These are phyloP conservation scores for Vicia sativa DNA, from an alignment of 306 rosid species.

Conservation along the genomic window DNA sequence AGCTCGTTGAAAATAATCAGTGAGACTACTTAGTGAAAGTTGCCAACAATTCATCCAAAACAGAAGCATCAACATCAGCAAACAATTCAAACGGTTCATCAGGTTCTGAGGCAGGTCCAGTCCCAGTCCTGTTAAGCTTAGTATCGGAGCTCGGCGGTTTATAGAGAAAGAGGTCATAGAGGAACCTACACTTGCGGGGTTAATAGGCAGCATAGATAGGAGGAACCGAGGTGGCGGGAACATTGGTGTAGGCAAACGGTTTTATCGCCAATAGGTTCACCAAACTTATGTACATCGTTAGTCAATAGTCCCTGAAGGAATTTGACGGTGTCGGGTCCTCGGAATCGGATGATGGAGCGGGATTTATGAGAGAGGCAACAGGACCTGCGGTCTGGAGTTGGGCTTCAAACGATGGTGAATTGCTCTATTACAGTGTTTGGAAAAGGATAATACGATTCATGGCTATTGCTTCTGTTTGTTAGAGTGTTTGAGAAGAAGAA, in stretches of 20 bases:
- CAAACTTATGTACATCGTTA: constrained; percentile 70
- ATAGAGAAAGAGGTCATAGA: constrained; percentile 76
- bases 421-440: constrained; percentile 43
- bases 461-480: neutral
- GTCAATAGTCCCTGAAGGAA: constrained; percentile 85
- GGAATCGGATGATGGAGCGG: constrained; percentile 78
- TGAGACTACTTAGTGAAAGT: constrained; percentile 69
- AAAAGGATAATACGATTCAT: constrained; percentile 54
- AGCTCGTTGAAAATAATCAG: neutral
- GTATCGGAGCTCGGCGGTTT: constrained; percentile 50
- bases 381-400: constrained; percentile 58
- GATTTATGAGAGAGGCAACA: constrained; percentile 60
- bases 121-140: constrained; percentile 65
- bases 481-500: constrained; percentile 20
- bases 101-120: constrained; percentile 55
- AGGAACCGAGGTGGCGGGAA: constrained; percentile 49
- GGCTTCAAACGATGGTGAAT: constrained; percentile 35
- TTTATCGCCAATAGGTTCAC: constrained; percentile 47
- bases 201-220: constrained; percentile 77
- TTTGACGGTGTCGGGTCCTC: constrained; percentile 79
- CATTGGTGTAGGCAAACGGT: constrained; percentile 64
- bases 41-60: constrained; percentile 66
- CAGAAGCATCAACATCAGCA: constrained; percentile 86
- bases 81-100: constrained; percentile 53
- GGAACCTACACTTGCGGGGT: constrained; percentile 87